phyloP scores from a whole-genome alignment of 2,329 filamentous ascomycete genomes.

The Alternaria sp. region DNA sequence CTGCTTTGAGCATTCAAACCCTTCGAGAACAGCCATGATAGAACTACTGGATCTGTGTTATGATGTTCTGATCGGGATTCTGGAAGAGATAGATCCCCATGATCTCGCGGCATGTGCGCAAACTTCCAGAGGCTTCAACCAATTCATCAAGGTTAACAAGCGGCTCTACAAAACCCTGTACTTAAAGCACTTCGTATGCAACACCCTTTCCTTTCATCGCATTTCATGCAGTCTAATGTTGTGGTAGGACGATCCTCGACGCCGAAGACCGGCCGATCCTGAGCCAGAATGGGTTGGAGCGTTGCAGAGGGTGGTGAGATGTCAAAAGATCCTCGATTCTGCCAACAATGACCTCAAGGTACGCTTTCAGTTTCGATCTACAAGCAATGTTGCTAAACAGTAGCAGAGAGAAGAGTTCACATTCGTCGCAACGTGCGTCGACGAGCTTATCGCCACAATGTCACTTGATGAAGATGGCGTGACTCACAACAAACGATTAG shows the following conservation, averaged over 20 bases:
- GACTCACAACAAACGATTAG: slow-evolving; percentile 55
- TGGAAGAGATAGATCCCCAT: slow-evolving; percentile 40
- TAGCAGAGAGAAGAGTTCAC: slow-evolving; percentile 41
- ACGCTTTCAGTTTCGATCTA: slow-evolving; percentile 1
- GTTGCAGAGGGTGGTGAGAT: slow-evolving; percentile 39
- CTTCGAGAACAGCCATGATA: slow-evolving; percentile 12
- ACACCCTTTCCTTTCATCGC: not conserved
- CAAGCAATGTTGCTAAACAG: not conserved
- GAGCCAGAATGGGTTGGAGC: slow-evolving; percentile 42
- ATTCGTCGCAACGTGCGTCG: slow-evolving; percentile 51
- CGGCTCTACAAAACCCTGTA: slow-evolving; percentile 69
- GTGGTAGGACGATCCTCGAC: slow-evolving; percentile 49
- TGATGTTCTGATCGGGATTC: slow-evolving; percentile 43
- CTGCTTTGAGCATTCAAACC: not conserved
- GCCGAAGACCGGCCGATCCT: slow-evolving; percentile 26
- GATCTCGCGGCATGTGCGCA: slow-evolving; percentile 41
- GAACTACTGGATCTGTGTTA: slow-evolving; percentile 46
- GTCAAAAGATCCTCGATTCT: slow-evolving; percentile 55
- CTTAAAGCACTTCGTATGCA: slow-evolving; percentile 60
- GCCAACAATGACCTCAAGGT: slow-evolving; percentile 51
- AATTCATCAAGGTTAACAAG: slow-evolving; percentile 63
- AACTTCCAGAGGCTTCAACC: slow-evolving; percentile 52
- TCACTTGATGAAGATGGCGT: slow-evolving; percentile 48
- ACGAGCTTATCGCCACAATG: slow-evolving; percentile 38
- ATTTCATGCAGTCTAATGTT: slow-evolving; percentile 11